Base-by-base conservation (phyloP, 495 filamentous ascomycete species). In the Thermothielavioides terrestris region DNA sequence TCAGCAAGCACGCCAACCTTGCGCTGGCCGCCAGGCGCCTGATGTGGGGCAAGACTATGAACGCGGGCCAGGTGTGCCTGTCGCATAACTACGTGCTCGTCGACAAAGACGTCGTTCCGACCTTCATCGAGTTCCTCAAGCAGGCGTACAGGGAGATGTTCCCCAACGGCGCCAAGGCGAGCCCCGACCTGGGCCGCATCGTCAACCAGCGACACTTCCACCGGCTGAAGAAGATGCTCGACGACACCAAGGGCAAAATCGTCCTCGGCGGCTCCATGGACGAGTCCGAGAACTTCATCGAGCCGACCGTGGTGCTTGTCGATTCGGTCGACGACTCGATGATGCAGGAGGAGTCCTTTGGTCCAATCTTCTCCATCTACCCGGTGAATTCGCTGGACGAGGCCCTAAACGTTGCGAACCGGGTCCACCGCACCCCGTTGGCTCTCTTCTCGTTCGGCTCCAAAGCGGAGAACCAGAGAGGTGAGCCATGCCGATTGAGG, bases 41-140 rank as follows among this genome's bases (percentile, higher is more conserved):
- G 36, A 68, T 92, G 4, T 98, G 91, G 90, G 85, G 81, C 41
- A 98, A 96, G 74, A 68, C 77, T 8, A 46, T 83, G 48, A 94
- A 94, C 65, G 81, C 85, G 11, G 92, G 92, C 15, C 92, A 98
- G 65, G 71, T 92, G 46, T 96, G 92, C 66, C 78, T 94, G 28
- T 82, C 77, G 6, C 88, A 95, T 56, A 95, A 96, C 68, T 95
- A 95, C 59, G 77, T 86, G 35, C 71, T 95, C 46, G 77, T 95
- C 31, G 88, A 96, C 58, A 80, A 78, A 54, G 77, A 80, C 5
- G 69, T 92, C 11, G 73, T 90, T 3, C 70, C 78, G 3, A 69
- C 75, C 8, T 89, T 97, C 51, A 71, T 96, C 43, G 73, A 83
- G 51, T 78, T 86, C 56, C 78, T 94, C 63, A 83, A 84, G 63